Percentiles rank a stretch among this genome's conserved stretches.
Conservation (phyloP, 352 stramenopile species). For the Detonula confervacea region DNA sequence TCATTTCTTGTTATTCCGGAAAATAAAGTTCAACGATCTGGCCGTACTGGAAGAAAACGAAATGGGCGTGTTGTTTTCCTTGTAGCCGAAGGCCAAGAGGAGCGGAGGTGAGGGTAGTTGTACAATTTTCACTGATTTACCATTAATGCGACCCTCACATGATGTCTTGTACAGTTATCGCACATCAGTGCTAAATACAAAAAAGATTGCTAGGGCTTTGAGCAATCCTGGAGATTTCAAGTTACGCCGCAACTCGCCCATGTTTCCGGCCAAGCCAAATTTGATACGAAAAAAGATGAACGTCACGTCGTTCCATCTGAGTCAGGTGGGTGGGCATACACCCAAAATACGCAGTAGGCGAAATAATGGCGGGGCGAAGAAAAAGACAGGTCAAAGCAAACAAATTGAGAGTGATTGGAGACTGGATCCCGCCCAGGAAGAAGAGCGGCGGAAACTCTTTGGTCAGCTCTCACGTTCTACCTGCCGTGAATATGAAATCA, state of each 20-base stretch:
- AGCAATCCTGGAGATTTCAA: conserved; percentile 62
- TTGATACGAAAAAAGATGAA: conserved; percentile 54
- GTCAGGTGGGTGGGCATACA: conserved; percentile 61
- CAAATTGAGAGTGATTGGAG: conserved; percentile 29
- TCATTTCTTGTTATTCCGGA: neutral
- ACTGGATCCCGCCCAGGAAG: conserved; percentile 31
- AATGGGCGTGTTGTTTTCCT: conserved; percentile 88
- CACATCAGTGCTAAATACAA: conserved; percentile 36
- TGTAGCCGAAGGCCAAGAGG: conserved; percentile 73
- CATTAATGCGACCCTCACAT: no score
- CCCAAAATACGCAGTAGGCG: conserved; percentile 31
- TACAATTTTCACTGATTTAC: no score
- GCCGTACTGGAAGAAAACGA: conserved; percentile 94
- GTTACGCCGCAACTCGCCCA: conserved; percentile 44
- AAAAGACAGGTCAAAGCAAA: conserved; percentile 8
- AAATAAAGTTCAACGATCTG: conserved; percentile 89
- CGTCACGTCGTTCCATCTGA: conserved; percentile 47
- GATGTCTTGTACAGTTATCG: conserved; percentile 29
- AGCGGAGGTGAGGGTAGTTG: conserved; percentile 47
- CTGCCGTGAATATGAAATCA: conserved; percentile 30
- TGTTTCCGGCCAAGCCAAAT: conserved; percentile 57
- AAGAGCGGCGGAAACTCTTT: conserved; percentile 37
- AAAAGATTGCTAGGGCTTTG: conserved; percentile 64
- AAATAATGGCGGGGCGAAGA: conserved; percentile 15
- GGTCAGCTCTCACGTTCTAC: conserved; percentile 34